Evolutionary conservation across 805 yeast genomes (phyloP).

Genomic region (Sugiyamaella lignohabitans): DNA sequence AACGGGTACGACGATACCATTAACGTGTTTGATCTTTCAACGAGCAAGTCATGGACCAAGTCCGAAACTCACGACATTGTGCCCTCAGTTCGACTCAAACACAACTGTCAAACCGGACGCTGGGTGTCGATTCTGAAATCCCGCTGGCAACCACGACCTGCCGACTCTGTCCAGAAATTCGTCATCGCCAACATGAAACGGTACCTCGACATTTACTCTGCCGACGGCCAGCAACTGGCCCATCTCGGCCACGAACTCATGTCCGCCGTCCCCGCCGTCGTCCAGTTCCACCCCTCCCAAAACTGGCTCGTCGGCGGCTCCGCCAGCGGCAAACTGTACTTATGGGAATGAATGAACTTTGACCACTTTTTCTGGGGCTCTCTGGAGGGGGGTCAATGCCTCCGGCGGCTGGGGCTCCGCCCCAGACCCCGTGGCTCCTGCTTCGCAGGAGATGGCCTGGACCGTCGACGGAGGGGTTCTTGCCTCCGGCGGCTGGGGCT

Average conservation of each 20-base stretch:
- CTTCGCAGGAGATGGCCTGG: too few species aligned
- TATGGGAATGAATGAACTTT: constrained; percentile 44
- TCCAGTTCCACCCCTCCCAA: constrained; percentile 71
- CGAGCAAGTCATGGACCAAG: constrained; percentile 19
- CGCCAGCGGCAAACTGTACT: constrained; percentile 82
- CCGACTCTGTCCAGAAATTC: constrained; percentile 71
- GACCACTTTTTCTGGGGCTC: too few species aligned
- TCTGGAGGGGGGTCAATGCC: too few species aligned
- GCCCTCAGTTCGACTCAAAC: constrained; percentile 64
- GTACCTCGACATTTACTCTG: constrained; percentile 73
- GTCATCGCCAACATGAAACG: constrained; percentile 92
- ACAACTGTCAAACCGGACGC: constrained; percentile 93
- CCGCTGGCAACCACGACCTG: constrained; percentile 72
- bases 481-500: too few species aligned
- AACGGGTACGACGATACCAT: constrained; percentile 91
- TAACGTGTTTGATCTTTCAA: constrained; percentile 56
- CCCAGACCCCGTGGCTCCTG: too few species aligned
- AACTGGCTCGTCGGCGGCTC: constrained; percentile 94
- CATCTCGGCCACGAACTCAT: constrained; percentile 58
- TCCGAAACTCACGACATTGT: constrained; percentile 33
- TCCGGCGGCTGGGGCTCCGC: too few species aligned
- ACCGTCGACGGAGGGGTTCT: too few species aligned
- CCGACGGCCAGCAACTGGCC: constrained; percentile 70
- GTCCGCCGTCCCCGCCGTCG: constrained; percentile 92
- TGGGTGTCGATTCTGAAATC: constrained; percentile 94